Percentiles rank a stretch among this genome's conserved stretches.
phyloP scores from a whole-genome alignment of 441 rosid genomes.

The Brassica balearica region DNA sequence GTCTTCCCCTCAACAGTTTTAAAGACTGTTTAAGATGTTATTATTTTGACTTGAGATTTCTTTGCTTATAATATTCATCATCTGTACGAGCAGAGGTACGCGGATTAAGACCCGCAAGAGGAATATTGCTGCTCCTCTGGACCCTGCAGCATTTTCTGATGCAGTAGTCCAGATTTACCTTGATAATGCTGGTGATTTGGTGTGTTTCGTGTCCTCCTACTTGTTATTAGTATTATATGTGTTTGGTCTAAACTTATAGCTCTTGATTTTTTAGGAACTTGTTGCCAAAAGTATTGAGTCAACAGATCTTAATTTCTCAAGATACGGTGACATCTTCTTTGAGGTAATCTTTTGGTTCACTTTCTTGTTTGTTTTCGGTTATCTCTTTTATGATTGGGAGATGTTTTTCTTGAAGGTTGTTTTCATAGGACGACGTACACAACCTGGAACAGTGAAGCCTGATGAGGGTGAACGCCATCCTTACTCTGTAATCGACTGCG shows the following conservation, averaged over 20 bases:
- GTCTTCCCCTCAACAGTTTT: too few relatives aligned
- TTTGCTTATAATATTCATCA: too few relatives aligned
- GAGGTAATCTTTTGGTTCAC: conserved; percentile 55
- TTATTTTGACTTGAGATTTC: too few relatives aligned
- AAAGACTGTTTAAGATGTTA: too few relatives aligned
- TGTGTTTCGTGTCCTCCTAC: conserved; percentile 23
- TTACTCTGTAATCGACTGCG: conserved; percentile 89
- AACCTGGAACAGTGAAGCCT: conserved; percentile 95
- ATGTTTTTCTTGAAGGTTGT: conserved; percentile 61
- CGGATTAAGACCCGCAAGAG: conserved; percentile 99
- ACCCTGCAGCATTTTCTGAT: conserved; percentile 99
- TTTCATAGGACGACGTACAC: conserved; percentile 98
- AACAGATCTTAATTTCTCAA: conserved; percentile 85
- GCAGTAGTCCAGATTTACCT: conserved; percentile 99
- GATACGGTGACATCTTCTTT: conserved; percentile 99
- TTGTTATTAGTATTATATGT: neutral
- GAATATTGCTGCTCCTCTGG: conserved; percentile 99
- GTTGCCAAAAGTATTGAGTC: conserved; percentile 91
- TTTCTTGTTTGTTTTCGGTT: neutral
- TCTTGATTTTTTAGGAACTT: conserved; percentile 66
- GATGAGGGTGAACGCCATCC: conserved; percentile 98
- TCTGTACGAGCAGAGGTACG: conserved; percentile 77
- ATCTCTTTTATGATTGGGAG: conserved; percentile 2
- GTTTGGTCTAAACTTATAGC: too few relatives aligned
- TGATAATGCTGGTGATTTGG: conserved; percentile 99